These are phyloP conservation scores for Leucocoprinus birnbaumii DNA, from an alignment of 768 basidiomycete species.

Conservation along the genomic window DNA sequence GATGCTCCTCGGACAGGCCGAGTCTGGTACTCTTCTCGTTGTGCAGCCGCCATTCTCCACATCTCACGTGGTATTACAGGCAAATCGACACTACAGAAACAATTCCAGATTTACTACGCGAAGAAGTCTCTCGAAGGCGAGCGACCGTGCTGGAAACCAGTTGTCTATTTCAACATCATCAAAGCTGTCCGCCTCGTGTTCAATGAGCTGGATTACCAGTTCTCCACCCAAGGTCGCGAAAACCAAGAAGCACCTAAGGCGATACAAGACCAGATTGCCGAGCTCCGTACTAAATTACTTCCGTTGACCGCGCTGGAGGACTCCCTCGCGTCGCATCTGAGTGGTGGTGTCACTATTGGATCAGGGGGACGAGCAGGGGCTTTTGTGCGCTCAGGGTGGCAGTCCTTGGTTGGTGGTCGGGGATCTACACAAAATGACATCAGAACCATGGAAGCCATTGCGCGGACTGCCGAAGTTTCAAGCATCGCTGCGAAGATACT, in stretches of 20 bases:
- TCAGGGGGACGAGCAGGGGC: constrained; percentile 57
- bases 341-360: constrained; percentile 56
- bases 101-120: constrained; percentile 81
- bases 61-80: constrained; percentile 29
- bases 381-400: constrained; percentile 74
- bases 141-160: constrained; percentile 73
- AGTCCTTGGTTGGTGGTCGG: constrained; percentile 37
- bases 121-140: constrained; percentile 66
- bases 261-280: constrained; percentile 39
- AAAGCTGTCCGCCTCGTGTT: constrained; percentile 75
- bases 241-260: constrained; percentile 17
- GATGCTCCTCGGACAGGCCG: constrained; percentile 77
- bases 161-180: constrained; percentile 84
- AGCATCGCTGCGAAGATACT: constrained; percentile 57
- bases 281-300: constrained; percentile 53
- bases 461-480: constrained; percentile 30
- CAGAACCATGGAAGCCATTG: constrained; percentile 26
- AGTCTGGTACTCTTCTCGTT: constrained; percentile 40
- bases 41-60: neutral
- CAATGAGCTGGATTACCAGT: constrained; percentile 64
- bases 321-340: constrained; percentile 65
- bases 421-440: constrained; percentile 10
- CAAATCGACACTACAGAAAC: constrained; percentile 83
- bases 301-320: constrained; percentile 67
- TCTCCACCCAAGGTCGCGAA: constrained; percentile 21